Evolutionary conservation across 805 yeast species (phyloP).

Genomic region (Metschnikowia orientalis): DNA sequence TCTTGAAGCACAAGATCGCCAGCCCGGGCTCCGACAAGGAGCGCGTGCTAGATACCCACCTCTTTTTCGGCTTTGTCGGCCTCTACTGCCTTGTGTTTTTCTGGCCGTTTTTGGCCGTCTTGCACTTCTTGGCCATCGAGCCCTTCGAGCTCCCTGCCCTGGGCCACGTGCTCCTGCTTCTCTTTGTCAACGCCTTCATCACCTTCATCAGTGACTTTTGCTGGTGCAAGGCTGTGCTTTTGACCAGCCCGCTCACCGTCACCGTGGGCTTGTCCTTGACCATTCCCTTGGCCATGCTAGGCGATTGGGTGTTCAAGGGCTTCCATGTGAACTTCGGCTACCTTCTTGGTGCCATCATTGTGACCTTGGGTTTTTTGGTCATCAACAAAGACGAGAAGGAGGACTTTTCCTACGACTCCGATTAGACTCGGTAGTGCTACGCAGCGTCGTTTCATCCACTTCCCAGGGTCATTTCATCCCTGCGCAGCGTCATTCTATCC

Average conservation of each 20-base stretch:
- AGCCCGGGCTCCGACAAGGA: conserved; percentile 50
- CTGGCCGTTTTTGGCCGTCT: conserved; percentile 76
- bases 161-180: conserved; percentile 45
- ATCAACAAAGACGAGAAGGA: conserved; percentile 75
- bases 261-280: conserved; percentile 93
- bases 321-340: conserved; percentile 60
- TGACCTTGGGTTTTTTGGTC: conserved; percentile 76
- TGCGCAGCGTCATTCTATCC: no score
- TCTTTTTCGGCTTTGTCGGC: conserved; percentile 95
- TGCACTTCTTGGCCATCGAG: conserved; percentile 65
- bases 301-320: conserved; percentile 73
- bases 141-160: conserved; percentile 65
- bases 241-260: conserved; percentile 91
- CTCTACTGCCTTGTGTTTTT: conserved; percentile 65
- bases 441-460: no score
- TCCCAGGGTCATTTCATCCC: no score
- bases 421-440: no score
- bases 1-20: conserved; percentile 64
- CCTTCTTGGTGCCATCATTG: conserved; percentile 73
- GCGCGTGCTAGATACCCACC: conserved; percentile 70
- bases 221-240: conserved; percentile 93
- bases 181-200: conserved; percentile 63
- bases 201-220: conserved; percentile 87
- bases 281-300: conserved; percentile 86
- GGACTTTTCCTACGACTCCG: conserved; percentile 36